Base-by-base conservation (phyloP, 768 basidiomycete genomes). In the Pholiota conissans region DNA sequence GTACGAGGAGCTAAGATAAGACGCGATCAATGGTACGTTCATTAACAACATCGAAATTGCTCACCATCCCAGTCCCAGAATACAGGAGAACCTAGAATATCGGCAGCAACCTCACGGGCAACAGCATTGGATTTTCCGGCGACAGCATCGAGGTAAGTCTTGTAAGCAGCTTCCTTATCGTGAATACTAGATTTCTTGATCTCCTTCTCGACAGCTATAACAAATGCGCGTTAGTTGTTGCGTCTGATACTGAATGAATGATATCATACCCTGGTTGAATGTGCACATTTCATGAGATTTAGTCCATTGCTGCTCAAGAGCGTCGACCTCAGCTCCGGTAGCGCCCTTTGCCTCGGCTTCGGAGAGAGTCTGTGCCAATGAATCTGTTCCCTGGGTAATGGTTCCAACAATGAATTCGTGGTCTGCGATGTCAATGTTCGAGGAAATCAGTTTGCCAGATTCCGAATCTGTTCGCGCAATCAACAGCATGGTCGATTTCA, bases 401-500 rank as follows among this genome's bases (percentile, higher is more conserved):
- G 87, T 89, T 6, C 89, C 90, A 26, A 82, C 66, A 56, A 92
- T 85, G 69, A 84, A 89, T 61, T 88, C 85, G 56, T 96, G 93
- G 74, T 98, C 95, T 28, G 79, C 77, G 47, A 83, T 71, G 67
- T 97, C 95, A 28, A 96, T 80, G 49, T 87, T 93, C 22, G 89
- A 90, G 5, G 90, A 89, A 56, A 98, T 79, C 32, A 96, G 84
- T 69, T 86, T 89, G 42, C 83, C 92, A 16, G 88, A 90, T 71
- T 96, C 92, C 20, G 94, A 87, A 69, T 98, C 95, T 0, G 95
- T 95, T 49, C 95, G 87, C 10, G 94, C 94, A 59, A 98, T 93
- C 61, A 94, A 74, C 37, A 94, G 82, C 86, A 93, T 91, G 3
- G 91, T 90, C 56, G 87, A 89, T 68, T 91, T 89, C 66, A 97